phyloP scores from a whole-genome alignment of 108 stramenopile genomes.

The Nannochloropsis salina region DNA sequence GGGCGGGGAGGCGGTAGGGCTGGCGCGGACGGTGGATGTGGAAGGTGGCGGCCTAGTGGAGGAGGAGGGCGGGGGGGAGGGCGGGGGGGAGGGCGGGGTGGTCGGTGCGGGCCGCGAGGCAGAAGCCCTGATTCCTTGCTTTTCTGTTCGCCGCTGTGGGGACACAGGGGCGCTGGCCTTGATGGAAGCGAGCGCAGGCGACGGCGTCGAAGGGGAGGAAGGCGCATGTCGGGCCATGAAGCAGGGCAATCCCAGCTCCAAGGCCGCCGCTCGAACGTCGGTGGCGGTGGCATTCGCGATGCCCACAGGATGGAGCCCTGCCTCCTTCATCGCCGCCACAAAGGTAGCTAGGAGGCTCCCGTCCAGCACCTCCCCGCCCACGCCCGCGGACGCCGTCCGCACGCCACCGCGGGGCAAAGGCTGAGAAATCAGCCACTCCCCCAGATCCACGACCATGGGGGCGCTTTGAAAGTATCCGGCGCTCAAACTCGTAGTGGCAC shows the following conservation, averaged over 20 bases:
- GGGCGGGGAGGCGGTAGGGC: neutral
- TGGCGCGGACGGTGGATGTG: neutral
- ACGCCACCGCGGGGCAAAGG: constrained; percentile 1
- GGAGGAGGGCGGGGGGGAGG: neutral
- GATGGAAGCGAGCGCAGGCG: neutral
- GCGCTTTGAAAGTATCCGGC: constrained; percentile 5
- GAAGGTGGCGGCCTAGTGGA: neutral
- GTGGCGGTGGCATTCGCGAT: neutral
- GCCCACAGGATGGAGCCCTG: neutral
- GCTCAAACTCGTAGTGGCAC: constrained; percentile 7
- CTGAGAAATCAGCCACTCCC: constrained; percentile 3
- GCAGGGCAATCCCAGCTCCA: neutral
- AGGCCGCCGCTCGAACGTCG: neutral
- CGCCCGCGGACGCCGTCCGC: neutral
- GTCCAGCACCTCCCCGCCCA: neutral
- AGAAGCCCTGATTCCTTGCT: no score
- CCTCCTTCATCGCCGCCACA: neutral
- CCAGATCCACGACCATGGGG: neutral
- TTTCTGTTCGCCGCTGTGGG: no score
- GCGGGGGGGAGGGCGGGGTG: neutral
- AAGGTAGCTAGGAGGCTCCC: neutral
- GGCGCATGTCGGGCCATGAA: neutral
- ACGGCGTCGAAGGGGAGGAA: neutral
- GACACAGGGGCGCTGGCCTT: neutral
- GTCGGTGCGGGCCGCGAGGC: neutral